A percentile compares a stretch with the other conserved stretches of the same genome.
phyloP scores from a whole-genome alignment of 345 rosid species.

The Laguncularia racemosa region DNA sequence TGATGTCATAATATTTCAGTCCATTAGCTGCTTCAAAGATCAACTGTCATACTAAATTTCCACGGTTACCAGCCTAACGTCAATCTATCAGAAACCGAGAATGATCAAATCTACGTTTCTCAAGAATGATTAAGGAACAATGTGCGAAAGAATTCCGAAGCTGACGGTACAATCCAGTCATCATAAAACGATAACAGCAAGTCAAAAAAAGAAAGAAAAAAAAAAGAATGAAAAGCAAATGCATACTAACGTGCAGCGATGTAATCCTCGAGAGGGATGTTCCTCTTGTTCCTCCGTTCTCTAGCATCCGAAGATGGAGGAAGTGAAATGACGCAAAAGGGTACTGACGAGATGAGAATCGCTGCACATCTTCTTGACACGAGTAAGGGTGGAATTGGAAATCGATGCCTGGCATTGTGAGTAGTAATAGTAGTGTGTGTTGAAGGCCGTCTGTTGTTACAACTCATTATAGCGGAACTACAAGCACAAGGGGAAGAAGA shows the following conservation, averaged over 20 bases:
- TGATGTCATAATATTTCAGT: conserved; percentile 72
- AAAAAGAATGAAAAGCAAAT: conserved; percentile 5
- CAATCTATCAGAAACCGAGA: not conserved
- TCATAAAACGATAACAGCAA: too few species aligned
- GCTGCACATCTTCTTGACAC: conserved; percentile 48
- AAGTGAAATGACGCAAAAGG: conserved; percentile 29
- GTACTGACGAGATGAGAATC: conserved; percentile 37
- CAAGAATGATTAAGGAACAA: too few species aligned
- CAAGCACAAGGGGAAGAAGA: not conserved
- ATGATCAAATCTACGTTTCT: too few species aligned
- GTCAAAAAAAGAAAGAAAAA: not conserved
- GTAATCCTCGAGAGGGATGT: conserved; percentile 63
- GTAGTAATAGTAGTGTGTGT: conserved; percentile 18
- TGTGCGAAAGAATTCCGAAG: too few species aligned
- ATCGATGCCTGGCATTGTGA: conserved; percentile 8
- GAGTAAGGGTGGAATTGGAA: conserved; percentile 26
- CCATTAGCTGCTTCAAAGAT: conserved; percentile 53
- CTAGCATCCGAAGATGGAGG: conserved; percentile 57
- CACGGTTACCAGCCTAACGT: not conserved
- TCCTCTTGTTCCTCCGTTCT: conserved; percentile 74
- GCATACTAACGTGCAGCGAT: conserved; percentile 45
- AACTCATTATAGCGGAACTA: conserved; percentile 7
- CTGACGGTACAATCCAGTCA: too few species aligned
- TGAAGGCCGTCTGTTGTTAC: conserved; percentile 17
- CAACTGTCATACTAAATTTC: not conserved